A percentile compares a stretch with the other conserved stretches of the same genome.
Conservation (phyloP, 2,329 filamentous ascomycete species). For the Akanthomyces uredinophilus region DNA sequence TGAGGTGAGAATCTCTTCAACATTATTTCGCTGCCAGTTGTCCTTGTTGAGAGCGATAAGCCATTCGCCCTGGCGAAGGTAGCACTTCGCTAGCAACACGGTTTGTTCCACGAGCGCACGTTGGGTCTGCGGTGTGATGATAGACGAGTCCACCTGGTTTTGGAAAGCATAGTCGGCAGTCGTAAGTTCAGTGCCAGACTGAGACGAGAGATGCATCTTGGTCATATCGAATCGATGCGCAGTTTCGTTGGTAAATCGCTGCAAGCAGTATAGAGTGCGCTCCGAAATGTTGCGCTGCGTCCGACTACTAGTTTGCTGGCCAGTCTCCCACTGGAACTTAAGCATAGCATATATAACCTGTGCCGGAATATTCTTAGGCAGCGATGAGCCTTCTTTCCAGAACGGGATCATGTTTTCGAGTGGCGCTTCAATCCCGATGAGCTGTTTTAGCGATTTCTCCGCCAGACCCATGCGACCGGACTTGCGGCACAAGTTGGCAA, state of each 20-base stretch:
- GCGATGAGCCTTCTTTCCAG: constrained; percentile 39
- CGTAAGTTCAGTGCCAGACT: constrained; percentile 42
- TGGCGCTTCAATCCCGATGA: constrained; percentile 68
- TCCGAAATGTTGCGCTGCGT: constrained; percentile 42
- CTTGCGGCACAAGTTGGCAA: constrained; percentile 95
- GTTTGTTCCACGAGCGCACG: constrained; percentile 56
- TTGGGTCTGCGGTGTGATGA: constrained; percentile 46
- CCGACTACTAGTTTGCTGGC: constrained; percentile 50
- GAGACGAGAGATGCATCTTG: constrained; percentile 44
- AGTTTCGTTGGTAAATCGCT: constrained; percentile 56
- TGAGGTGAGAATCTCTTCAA: constrained; percentile 83
- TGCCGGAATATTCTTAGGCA: constrained; percentile 51
- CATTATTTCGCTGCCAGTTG: constrained; percentile 81
- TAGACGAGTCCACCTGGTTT: constrained; percentile 38
- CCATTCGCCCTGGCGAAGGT: constrained; percentile 95
- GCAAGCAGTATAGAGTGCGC: constrained; percentile 54
- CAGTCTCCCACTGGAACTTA: constrained; percentile 93
- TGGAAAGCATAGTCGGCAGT: constrained; percentile 47
- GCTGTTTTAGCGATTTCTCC: constrained; percentile 86
- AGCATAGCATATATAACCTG: constrained; percentile 94
- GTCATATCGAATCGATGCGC: constrained; percentile 50
- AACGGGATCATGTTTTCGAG: constrained; percentile 58
- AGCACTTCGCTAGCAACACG: constrained; percentile 85
- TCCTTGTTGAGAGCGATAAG: constrained; percentile 78
- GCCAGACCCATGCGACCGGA: constrained; percentile 90